Base-by-base conservation (phyloP, 2,329 filamentous ascomycete species). In the Corniculantispora saksenae region DNA sequence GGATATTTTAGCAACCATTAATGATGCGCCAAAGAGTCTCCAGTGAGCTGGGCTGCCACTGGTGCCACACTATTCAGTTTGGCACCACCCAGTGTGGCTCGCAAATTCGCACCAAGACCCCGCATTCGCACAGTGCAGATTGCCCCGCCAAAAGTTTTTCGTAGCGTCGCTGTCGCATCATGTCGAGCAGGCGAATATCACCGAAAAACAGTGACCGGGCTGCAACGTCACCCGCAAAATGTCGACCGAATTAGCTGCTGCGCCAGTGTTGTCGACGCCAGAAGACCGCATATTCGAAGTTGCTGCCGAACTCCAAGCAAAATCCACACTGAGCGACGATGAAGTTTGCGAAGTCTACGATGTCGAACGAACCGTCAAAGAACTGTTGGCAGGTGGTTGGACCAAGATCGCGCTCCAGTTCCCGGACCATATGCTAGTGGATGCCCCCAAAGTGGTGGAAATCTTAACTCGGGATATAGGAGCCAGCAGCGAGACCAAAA, bases 381-480 rank as follows among this genome's bases (percentile, higher is more conserved):
- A 97, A 76, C 91, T 99, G 55, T 82, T 83, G n/a, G 78, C 82
- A 6, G 90, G 88, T 51, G 83, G 83, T 75, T 97, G 92, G 86
- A 85, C 80, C 67, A 86, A 91, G 59, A 86, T 99, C 38, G 95
- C 93, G 1, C 80, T 99, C n/a, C 95, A 99, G 75, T 98, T 99
- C 71, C 94, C 95, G 0, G 95, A 99, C 78, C 84, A 90, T 32
- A 97, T 98, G 92, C 85, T 99, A 1, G 83, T 86, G 1, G 93
- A 99, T 82, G 92, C 92, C 10, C 90, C 93, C 6, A 84, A 90
- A 65, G 91, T 97, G 0, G 93, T 90, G 64, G 87, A 89, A 62
- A 80, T 87, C 0, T 78, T 81, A 2, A 64, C 66, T 0, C 66
- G 67, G 9, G 74, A 77, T 59, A 68, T 79, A 6, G 55, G 27